Evolutionary conservation across 352 stramenopile species (phyloP).

Genomic region (Phytophthora ramorum): DNA sequence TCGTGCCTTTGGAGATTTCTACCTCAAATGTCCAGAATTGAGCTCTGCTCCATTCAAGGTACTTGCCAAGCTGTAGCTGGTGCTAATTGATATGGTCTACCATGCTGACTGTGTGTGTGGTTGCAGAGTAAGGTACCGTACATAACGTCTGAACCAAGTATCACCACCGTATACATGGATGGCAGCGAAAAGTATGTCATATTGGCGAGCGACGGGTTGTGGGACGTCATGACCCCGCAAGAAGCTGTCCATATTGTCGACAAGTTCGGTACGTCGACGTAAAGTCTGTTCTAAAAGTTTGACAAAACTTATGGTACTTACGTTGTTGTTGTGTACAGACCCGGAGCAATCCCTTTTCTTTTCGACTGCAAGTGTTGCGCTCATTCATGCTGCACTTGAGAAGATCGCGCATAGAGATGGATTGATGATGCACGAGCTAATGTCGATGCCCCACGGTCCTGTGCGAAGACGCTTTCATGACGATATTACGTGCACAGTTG

Average conservation of each 20-base stretch:
- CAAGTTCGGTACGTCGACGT: constrained; percentile 58
- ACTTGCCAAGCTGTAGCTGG: neutral
- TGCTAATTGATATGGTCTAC: neutral
- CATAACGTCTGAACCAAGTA: constrained; percentile 75
- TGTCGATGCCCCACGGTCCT: constrained; percentile 56
- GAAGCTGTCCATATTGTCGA: constrained; percentile 74
- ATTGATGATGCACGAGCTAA: constrained; percentile 73
- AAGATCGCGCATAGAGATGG: constrained; percentile 75
- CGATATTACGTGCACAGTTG: constrained; percentile 83
- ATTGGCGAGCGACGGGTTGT: constrained; percentile 84
- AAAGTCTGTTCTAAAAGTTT: neutral
- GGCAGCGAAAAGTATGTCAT: constrained; percentile 74
- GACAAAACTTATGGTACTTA: neutral
- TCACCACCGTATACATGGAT: constrained; percentile 56
- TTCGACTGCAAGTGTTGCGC: constrained; percentile 52
- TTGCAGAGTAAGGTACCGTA: constrained; percentile 80
- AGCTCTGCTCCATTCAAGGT: constrained; percentile 93
- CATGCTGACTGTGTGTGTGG: constrained; percentile 5
- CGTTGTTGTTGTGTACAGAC: constrained; percentile 32
- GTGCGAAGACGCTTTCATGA: constrained; percentile 71
- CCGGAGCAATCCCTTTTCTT: constrained; percentile 65
- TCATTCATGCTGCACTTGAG: constrained; percentile 77
- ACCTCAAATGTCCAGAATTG: constrained; percentile 93
- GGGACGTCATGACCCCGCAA: constrained; percentile 76
- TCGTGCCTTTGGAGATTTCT: constrained; percentile 93